Conservation (phyloP, 352 stramenopile genomes). For the Nothophytophthora sp. region DNA sequence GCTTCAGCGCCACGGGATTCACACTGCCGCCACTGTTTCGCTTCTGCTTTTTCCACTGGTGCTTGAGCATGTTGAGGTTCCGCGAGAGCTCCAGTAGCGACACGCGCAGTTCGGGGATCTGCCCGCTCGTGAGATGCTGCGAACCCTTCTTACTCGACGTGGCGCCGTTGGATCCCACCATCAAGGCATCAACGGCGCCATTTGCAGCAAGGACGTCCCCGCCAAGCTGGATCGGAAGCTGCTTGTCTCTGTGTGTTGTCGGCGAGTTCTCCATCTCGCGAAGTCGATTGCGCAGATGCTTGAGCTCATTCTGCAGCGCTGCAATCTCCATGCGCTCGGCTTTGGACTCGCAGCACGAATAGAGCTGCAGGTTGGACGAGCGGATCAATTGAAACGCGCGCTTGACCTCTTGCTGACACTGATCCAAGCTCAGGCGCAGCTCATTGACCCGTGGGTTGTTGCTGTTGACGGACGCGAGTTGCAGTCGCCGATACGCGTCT, state of each 20-base stretch:
- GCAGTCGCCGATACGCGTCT: slow-evolving; percentile 60
- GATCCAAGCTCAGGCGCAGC: slow-evolving; percentile 56
- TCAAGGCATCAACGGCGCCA: neutral
- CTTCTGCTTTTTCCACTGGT: slow-evolving; percentile 60
- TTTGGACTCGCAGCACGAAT: slow-evolving; percentile 66
- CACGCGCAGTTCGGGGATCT: slow-evolving; percentile 71
- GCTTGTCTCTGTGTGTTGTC: slow-evolving; percentile 8
- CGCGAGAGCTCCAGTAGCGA: slow-evolving; percentile 70
- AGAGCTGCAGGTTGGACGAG: slow-evolving; percentile 65
- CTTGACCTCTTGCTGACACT: slow-evolving; percentile 70
- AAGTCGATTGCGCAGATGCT: slow-evolving; percentile 42
- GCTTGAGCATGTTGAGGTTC: slow-evolving; percentile 69
- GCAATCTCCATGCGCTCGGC: slow-evolving; percentile 51
- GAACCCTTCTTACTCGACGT: slow-evolving; percentile 8
- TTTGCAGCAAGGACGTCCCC: neutral
- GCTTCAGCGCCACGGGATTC: slow-evolving; percentile 60
- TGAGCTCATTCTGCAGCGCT: slow-evolving; percentile 52
- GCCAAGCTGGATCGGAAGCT: slow-evolving; percentile 12
- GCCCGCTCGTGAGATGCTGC: slow-evolving; percentile 27
- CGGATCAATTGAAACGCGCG: slow-evolving; percentile 67
- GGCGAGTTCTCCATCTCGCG: slow-evolving; percentile 18
- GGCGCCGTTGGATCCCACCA: slow-evolving; percentile 12
- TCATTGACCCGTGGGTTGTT: slow-evolving; percentile 64
- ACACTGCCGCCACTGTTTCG: slow-evolving; percentile 21
- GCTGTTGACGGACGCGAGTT: slow-evolving; percentile 36